Evolutionary conservation across 2,329 filamentous ascomycete genomes (phyloP).

Genomic region (Hypoxylon sp.): DNA sequence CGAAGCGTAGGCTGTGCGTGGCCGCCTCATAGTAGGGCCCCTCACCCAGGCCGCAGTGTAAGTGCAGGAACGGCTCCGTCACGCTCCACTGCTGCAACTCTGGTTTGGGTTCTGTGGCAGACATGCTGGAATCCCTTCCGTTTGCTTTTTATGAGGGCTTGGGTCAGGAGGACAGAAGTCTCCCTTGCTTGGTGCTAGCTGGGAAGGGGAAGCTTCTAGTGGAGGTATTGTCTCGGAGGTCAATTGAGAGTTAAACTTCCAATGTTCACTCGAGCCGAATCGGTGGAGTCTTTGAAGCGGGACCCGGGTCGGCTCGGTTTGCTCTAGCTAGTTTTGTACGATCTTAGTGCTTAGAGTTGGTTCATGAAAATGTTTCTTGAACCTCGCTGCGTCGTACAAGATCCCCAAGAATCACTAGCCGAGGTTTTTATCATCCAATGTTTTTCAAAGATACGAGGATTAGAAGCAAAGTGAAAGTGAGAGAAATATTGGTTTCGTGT

Average conservation of each 20-base stretch:
- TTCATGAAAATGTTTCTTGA: neutral
- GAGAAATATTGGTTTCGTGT: neutral
- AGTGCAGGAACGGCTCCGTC: constrained; percentile 70
- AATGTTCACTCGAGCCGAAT: constrained; percentile 18
- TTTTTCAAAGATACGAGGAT: constrained; percentile 1
- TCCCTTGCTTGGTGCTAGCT: constrained; percentile 25
- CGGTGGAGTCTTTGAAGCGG: constrained; percentile 24
- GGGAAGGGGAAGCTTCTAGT: constrained; percentile 4
- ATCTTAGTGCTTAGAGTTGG: constrained; percentile 12
- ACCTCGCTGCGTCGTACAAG: constrained; percentile 18
- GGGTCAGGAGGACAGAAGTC: constrained; percentile 1
- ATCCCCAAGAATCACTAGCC: constrained; percentile 1
- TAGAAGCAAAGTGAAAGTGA: constrained; percentile 3
- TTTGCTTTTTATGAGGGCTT: constrained; percentile 10
- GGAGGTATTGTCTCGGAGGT: constrained; percentile 26
- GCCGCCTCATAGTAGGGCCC: constrained; percentile 79
- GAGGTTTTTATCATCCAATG: neutral
- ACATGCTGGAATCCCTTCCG: constrained; percentile 51
- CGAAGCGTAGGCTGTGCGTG: constrained; percentile 78
- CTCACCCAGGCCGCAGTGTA: constrained; percentile 78
- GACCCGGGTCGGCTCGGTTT: constrained; percentile 32
- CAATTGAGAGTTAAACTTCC: constrained; percentile 8
- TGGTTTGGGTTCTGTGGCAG: constrained; percentile 42
- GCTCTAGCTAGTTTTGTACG: constrained; percentile 1
- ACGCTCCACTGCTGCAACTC: constrained; percentile 66